A percentile compares a stretch with the other conserved stretches of the same genome.
Evolutionary conservation across 345 rosid genomes (phyloP).

Genomic region (Brassica juncea): DNA sequence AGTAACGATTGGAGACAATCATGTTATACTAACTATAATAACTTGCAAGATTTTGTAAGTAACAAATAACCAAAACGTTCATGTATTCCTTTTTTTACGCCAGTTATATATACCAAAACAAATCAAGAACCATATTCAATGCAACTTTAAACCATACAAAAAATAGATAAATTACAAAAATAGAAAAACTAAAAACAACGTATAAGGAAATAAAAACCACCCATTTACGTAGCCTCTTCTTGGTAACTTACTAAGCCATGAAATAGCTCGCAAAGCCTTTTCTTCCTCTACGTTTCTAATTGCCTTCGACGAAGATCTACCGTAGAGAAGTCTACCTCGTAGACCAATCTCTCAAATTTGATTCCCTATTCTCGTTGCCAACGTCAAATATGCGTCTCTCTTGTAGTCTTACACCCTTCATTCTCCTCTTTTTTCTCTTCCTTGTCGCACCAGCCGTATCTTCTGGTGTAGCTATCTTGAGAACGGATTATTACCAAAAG

Average conservation of each 20-base stretch:
- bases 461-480: constrained; percentile 35
- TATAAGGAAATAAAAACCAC: constrained; percentile 27
- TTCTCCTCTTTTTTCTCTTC: constrained; percentile 11
- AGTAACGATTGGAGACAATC: too few species aligned
- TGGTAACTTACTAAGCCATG: constrained; percentile 35
- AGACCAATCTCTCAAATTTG: constrained; percentile 25
- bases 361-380: neutral
- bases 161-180: constrained; percentile 35
- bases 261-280: constrained; percentile 30
- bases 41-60: neutral
- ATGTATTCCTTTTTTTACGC: constrained; percentile 2
- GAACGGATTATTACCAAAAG: constrained; percentile 47
- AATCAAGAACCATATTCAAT: constrained; percentile 12
- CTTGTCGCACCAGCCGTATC: constrained; percentile 18
- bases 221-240: constrained; percentile 32
- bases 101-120: constrained; percentile 1
- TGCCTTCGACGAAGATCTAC: constrained; percentile 21
- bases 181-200: constrained; percentile 39
- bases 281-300: constrained; percentile 18
- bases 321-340: constrained; percentile 38
- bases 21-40: neutral
- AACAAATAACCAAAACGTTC: constrained; percentile 1
- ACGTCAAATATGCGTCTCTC: constrained; percentile 26
- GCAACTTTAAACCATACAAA: constrained; percentile 30
- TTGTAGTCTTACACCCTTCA: constrained; percentile 2